Base-by-base conservation (phyloP, 2,329 filamentous ascomycete genomes). In the Stenocarpella maydis region DNA sequence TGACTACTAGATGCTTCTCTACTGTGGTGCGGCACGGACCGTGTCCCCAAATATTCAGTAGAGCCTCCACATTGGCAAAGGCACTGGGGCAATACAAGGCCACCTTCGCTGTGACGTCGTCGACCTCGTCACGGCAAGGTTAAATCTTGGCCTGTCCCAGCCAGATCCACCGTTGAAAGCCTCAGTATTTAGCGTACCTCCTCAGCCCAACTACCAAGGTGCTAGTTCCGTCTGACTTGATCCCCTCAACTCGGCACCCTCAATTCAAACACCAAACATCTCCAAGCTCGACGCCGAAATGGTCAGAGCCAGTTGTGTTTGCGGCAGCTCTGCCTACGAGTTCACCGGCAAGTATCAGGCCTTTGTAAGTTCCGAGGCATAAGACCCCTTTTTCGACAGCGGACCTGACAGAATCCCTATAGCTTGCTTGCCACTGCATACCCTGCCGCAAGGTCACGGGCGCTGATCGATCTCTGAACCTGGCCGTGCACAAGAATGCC, bases 391-490 rank as follows among this genome's bases (percentile, higher is more conserved):
- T n/a, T 37, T 37, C 19, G 14, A 37, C 4, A 34, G 14, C 43
- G 17, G 7, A 49, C n/a, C 58, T 63, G 58, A 63, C 43, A 24
- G 19, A 12, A 10, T 17, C 3, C 15, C 12, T 17, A 24, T 39
- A 69, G 68, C 24, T 67, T 24, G 61, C 68, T 14, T 69, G 63
- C 43, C 68, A 53, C 14, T 69, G 68, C 34, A 61, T 60, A 17
- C 49, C 63, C 21, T 69, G 68, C 45, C 68, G 68, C 61, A 69
- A 69, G 37, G 65, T 65, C n/a, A 67, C 43, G 17, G 68, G 68
- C 45, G 53, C 68, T 41, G 53, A 67, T 47, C 39, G 68, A 10
- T 66, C 63, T 19, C 17, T 69, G 6, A 69, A 69, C 14, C 61
- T 69, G 52, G 28, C 67, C 31, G 63, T 61, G 34, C 63, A 65